Base-by-base conservation (phyloP, 257 asterid genomes). In the Anisodus acutangulus region DNA sequence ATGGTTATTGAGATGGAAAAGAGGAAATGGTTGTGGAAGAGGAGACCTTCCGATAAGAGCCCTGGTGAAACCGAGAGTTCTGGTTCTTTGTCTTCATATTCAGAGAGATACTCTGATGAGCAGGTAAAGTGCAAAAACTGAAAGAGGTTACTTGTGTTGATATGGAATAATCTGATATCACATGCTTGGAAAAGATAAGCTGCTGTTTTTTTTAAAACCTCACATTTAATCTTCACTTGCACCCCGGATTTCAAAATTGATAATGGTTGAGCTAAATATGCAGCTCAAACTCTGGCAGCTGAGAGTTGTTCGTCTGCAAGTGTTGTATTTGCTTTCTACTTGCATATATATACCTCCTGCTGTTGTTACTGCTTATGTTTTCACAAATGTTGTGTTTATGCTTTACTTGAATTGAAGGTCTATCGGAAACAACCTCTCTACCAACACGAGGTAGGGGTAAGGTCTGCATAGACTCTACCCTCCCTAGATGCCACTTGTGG, bases 21-120 rank as follows among this genome's bases (percentile, higher is more conserved):
- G 86, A 89, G 93, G 88, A 93, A 93, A 82, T 93, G 97, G 97
- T 86, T 90, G 81, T 93, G 95, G 97, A 93, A 90, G 88, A 93
- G 87, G 87, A 90, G 86, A 85, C 84, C 92, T 81, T 88, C 93
- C 1, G 97, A 92, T 83, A 89, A 91, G 88, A 90, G 95, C 82
- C 91, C 95, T 0, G 96, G 96, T 35, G 96, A 91, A 85, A 90
- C 92, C 58, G 97, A 92, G 78, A 91, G 95, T 88, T 90, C 95
- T 0, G 93, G 91, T 51, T 91, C 94, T 13, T 70, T 90, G 88
- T 90, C 94, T 70, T 91, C 94, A 16, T 89, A 88, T 84, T 92
- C 95, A 5, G 92, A 91, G 88, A 90, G 93, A 89, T 87, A 79
- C 86, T 93, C 92, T 8, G 96, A 91, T 84, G 97, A 93, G 82